Percentiles rank a stretch among this genome's conserved stretches.
These are phyloP conservation scores for Syzygium syzygioides DNA, from an alignment of 441 rosid genomes.

Conservation along the genomic window DNA sequence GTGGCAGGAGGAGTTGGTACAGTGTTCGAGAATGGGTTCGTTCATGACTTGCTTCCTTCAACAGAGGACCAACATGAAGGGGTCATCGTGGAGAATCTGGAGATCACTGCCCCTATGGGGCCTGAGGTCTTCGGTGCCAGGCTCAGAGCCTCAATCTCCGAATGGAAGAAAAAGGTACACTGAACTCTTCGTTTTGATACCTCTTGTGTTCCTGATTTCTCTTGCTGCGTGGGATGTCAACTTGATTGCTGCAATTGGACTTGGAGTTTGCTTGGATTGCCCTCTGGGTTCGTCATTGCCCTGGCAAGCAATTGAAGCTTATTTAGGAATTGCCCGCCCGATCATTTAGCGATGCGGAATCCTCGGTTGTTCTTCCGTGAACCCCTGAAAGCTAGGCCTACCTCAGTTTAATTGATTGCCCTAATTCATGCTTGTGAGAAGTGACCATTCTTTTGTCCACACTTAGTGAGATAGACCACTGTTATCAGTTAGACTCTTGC, in stretches of 20 bases:
- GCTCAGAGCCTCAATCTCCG: slow-evolving; percentile 3
- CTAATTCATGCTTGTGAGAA: background rate
- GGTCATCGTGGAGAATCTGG: slow-evolving; percentile 4
- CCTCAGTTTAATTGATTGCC: background rate
- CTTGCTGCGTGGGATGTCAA: background rate
- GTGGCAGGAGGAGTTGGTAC: background rate
- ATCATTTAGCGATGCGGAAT: background rate
- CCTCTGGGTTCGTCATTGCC: background rate
- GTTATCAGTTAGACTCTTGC: background rate
- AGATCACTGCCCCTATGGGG: background rate
- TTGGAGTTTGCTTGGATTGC: background rate
- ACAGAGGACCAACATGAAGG: slow-evolving; percentile 4
- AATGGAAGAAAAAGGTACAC: slow-evolving; percentile 9
- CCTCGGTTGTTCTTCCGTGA: background rate
- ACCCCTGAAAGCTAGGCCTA: background rate
- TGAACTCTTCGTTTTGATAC: background rate
- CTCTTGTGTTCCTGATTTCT: background rate
- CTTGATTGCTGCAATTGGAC: background rate
- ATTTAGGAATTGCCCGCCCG: background rate
- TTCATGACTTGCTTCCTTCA: background rate
- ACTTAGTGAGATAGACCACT: background rate
- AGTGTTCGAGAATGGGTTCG: background rate
- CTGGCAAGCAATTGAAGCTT: background rate
- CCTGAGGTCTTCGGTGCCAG: slow-evolving; percentile 1
- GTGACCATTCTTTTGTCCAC: background rate